Base-by-base conservation (phyloP, 2,329 filamentous ascomycete species). In the Diplodia sapinea region DNA sequence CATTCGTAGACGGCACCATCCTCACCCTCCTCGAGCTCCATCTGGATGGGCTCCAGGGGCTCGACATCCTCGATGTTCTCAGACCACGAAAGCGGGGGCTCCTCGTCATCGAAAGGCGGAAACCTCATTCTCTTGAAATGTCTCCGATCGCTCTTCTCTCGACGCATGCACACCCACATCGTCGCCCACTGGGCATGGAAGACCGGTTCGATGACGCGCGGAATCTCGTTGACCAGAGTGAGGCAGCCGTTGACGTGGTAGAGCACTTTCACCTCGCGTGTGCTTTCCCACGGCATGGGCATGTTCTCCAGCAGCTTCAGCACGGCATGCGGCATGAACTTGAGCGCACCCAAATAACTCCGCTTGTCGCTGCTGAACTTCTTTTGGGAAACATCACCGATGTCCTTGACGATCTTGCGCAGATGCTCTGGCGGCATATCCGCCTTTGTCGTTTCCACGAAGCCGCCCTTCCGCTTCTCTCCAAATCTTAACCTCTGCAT, bases 81-180 rank as follows among this genome's bases (percentile, higher is more conserved):
- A 11, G 94, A 96, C 92, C 95, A 99, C 1, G 93, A 97, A 72
- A 99, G 84, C 13, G 95, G 96, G 5, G 95, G 96, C 76, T 99
- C 95, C 82, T 99, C 95, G 76, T 99, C 96, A 73, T 99, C 95
- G 73, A 99, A 99, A 0, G 96, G 96, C 20, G 95, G 95, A 74
- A 99, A 99, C 73, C 96, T 89, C 95, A 99, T 99, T 71, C 95
- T 89, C 84, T 99, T 99, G 85, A 99, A 99, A 73, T 98, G 88
- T 76, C 94, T 85, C 79, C 95, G 85, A 75, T 99, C 95, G 76
- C 93, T 95, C 85, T 99, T 99, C 78, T 99, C 95, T 74, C 96
- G 91, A 74, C 95, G 89, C 95, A 99, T 99, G 54, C 91, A 93
- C 31, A 96, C 90, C 95, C 95, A 99, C 95, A 99, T 99, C 66